Base-by-base conservation (phyloP, 73 alveolate genomes). In the Paramecium sexaurelia region DNA sequence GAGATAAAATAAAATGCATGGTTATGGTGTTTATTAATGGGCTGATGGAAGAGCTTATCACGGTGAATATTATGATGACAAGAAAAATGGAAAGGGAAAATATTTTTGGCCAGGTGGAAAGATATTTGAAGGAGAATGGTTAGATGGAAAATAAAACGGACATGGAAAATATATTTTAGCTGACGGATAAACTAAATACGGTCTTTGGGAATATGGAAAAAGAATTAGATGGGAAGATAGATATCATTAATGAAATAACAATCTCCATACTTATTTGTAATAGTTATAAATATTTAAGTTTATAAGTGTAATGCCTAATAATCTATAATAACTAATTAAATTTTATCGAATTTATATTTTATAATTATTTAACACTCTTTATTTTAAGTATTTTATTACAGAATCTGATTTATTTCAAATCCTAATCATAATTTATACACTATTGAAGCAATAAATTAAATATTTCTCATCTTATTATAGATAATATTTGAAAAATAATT, bases 31-130 rank as follows among this genome's bases (percentile, higher is more conserved):
- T 2, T 96, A 94, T 92, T 55, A 75, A 39, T 96, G 98, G 99
- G 92, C 95, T 11, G 96, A 94, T 94, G 98, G 97, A 9, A 47
- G 96, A 20, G 91, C 94, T 7, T 96, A 96, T 91, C 93, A 94
- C 66, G 99, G 99, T 10, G 96, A 96, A 45, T 96, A 83, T 20
- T 24, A 10, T 1, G 57, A 83, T 0, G 92, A 83, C 22, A 47
- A 55, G 20, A 83, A 83, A 13, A 87, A 83, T 55, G 92, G 92
- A 15, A 33, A 35, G 7, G 92, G 92, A 13, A 83, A 55, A 36
- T 83, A 83, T 84, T 35, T 55, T 27, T 83, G 92, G 92, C 85
- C 92, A 26, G 92, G 47, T 83, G 92, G 92, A 10, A 35, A 55
- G 15, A 19, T 39, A 7, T 83, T 35, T 55, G 83, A 83, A 43